phyloP scores from a whole-genome alignment of 129 eudicot species.

The Kitagawia praeruptora region DNA sequence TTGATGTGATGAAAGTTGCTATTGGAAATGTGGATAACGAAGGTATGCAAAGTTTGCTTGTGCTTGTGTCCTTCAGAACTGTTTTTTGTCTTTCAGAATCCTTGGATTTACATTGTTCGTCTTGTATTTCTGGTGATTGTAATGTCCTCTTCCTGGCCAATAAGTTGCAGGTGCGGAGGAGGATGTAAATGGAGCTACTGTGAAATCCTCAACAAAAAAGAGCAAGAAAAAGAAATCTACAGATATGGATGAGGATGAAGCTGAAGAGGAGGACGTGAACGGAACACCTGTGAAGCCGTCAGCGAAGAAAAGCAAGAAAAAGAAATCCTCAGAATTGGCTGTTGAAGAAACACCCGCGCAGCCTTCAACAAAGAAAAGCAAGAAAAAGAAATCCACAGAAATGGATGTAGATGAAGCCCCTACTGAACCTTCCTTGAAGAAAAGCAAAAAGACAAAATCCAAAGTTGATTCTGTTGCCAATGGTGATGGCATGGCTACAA shows the following conservation, averaged over 20 bases:
- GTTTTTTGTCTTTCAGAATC: not conserved
- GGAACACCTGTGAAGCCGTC: conserved; percentile 26
- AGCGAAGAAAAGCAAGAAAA: conserved; percentile 55
- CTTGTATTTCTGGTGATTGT: not conserved
- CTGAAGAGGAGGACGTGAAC: conserved; percentile 49
- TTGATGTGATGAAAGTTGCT: conserved; percentile 88
- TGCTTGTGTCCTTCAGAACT: not conserved
- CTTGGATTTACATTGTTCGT: not conserved
- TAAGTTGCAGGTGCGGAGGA: conserved; percentile 32
- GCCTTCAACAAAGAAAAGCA: conserved; percentile 50
- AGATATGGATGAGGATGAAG: conserved; percentile 49
- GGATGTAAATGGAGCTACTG: conserved; percentile 42
- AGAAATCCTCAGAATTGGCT: conserved; percentile 27
- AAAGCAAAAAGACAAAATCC: conserved; percentile 76
- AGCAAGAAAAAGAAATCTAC: conserved; percentile 35
- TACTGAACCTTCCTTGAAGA: conserved; percentile 39
- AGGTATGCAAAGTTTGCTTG: conserved; percentile 34
- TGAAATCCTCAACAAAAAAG: conserved; percentile 41
- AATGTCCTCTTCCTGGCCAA: not conserved
- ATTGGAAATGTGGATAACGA: conserved; percentile 41
- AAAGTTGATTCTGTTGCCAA: conserved; percentile 17
- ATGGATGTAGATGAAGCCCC: conserved; percentile 52
- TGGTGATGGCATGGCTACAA: conserved; percentile 9
- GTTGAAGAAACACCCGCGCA: conserved; percentile 36
- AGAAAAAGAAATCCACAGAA: conserved; percentile 22